Percentiles rank a stretch among this genome's conserved stretches.
Conservation (phyloP, 179 eudicot genomes). For the Vitellaria paradoxa region DNA sequence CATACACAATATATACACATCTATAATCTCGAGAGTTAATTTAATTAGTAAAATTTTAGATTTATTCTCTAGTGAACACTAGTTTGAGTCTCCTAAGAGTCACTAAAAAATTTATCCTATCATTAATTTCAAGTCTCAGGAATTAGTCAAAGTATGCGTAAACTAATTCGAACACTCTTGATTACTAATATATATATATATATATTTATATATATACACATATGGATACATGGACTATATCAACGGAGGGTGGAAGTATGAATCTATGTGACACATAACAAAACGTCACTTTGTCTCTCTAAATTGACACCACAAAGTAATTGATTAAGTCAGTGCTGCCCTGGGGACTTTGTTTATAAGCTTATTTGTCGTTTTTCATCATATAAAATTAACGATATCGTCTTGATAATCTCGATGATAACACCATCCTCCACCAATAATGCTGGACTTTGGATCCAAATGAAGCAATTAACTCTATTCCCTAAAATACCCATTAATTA, state of each 20-base stretch:
- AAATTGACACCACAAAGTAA: constrained; percentile 13
- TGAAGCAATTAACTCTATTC: not conserved
- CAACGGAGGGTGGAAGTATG: not conserved
- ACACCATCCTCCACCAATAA: constrained; percentile 7
- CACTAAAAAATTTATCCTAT: too few species aligned
- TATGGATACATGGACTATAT: too few species aligned
- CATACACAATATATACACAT: too few species aligned
- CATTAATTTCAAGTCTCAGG: too few species aligned
- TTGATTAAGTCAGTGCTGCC: constrained; percentile 8
- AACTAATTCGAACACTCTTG: too few species aligned
- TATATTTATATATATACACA: too few species aligned
- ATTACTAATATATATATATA: too few species aligned
- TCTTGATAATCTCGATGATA: constrained; percentile 19
- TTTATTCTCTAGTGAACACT: too few species aligned
- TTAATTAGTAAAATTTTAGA: too few species aligned
- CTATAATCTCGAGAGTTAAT: too few species aligned
- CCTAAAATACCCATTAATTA: not conserved
- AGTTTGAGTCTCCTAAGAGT: too few species aligned
- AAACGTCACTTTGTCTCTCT: not conserved
- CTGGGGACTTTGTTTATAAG: constrained; percentile 15
- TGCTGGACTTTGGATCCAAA: constrained; percentile 4
- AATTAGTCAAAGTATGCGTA: too few species aligned
- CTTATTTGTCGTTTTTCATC: constrained; percentile 22
- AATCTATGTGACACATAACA: not conserved
- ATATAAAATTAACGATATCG: constrained; percentile 19